These are phyloP conservation scores for Cordyceps tenuipes DNA, from an alignment of 2,329 filamentous ascomycete genomes.

Conservation along the genomic window DNA sequence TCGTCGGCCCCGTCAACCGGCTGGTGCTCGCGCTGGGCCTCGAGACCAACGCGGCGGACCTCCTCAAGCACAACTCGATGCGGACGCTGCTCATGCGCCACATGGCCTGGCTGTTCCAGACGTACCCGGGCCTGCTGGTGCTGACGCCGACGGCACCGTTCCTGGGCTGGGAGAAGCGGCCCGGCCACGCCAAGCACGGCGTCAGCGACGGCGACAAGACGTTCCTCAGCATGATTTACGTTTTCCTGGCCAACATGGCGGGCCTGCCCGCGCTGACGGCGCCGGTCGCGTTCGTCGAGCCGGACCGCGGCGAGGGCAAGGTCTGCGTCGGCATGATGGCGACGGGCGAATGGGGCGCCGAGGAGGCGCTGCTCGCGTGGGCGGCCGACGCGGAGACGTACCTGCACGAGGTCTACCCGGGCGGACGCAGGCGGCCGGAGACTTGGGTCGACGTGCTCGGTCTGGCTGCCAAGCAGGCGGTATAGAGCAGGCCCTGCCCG, in stretches of 20 bases:
- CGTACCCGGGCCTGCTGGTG: slow-evolving; percentile 67
- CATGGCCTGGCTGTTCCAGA: slow-evolving; percentile 59
- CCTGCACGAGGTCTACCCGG: slow-evolving; percentile 38
- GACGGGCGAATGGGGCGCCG: slow-evolving; percentile 58
- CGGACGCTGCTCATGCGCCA: slow-evolving; percentile 73
- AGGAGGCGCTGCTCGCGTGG: slow-evolving; percentile 55
- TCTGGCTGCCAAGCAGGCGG: not conserved
- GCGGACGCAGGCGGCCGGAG: slow-evolving; percentile 41
- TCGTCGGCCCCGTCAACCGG: slow-evolving; percentile 59
- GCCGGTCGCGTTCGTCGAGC: slow-evolving; percentile 64
- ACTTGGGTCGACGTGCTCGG: slow-evolving; percentile 52
- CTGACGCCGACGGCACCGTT: slow-evolving; percentile 71
- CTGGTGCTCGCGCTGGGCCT: slow-evolving; percentile 58
- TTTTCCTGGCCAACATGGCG: slow-evolving; percentile 75
- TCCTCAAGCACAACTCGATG: slow-evolving; percentile 64
- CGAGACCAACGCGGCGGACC: slow-evolving; percentile 59
- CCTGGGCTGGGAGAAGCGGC: slow-evolving; percentile 60
- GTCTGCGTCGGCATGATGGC: slow-evolving; percentile 55
- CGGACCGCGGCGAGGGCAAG: slow-evolving; percentile 47
- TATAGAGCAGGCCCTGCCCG: not conserved
- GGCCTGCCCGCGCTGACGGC: slow-evolving; percentile 69
- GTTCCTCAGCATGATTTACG: slow-evolving; percentile 75
- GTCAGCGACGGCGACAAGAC: slow-evolving; percentile 64
- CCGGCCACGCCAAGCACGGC: slow-evolving; percentile 58
- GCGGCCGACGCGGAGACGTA: slow-evolving; percentile 50